phyloP scores from a whole-genome alignment of 202 grass and related monocot species.

The Dendrocalamus latiflorus region DNA sequence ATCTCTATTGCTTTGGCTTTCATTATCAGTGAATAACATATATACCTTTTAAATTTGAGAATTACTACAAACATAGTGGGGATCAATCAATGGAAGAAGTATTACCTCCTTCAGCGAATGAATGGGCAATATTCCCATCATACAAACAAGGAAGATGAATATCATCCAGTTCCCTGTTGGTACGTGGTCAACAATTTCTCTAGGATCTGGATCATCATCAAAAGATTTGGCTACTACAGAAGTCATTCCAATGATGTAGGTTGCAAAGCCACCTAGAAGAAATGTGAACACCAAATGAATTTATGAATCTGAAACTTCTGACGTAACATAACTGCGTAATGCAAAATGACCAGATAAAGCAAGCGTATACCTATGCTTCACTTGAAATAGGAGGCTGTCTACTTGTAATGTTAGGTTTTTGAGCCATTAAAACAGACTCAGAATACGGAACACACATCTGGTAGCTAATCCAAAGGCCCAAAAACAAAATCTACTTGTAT shows the following conservation, averaged over 20 bases:
- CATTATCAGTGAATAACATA: background rate
- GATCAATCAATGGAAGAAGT: background rate
- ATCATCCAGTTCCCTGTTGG: slow-evolving; percentile 32
- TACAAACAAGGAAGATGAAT: slow-evolving; percentile 34
- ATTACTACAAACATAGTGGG: background rate
- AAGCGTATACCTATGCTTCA: background rate
- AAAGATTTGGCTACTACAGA: slow-evolving; percentile 39
- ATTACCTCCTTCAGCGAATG: slow-evolving; percentile 50
- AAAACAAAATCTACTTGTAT: background rate
- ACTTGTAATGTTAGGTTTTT: background rate
- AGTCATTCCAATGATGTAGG: slow-evolving; percentile 46
- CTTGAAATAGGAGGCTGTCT: background rate
- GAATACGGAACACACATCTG: background rate
- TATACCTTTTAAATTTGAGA: background rate
- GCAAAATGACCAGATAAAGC: background rate
- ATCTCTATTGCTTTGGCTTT: background rate
- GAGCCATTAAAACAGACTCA: background rate
- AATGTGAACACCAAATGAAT: background rate
- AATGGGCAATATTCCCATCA: slow-evolving; percentile 31
- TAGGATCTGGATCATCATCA: background rate
- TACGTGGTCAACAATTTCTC: slow-evolving; percentile 37
- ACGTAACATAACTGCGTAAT: too few species aligned
- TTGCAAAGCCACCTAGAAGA: slow-evolving; percentile 58
- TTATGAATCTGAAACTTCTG: background rate
- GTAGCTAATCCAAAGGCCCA: background rate